Base-by-base conservation (phyloP, 306 rosid genomes). In the Sesbania bispinosa region DNA sequence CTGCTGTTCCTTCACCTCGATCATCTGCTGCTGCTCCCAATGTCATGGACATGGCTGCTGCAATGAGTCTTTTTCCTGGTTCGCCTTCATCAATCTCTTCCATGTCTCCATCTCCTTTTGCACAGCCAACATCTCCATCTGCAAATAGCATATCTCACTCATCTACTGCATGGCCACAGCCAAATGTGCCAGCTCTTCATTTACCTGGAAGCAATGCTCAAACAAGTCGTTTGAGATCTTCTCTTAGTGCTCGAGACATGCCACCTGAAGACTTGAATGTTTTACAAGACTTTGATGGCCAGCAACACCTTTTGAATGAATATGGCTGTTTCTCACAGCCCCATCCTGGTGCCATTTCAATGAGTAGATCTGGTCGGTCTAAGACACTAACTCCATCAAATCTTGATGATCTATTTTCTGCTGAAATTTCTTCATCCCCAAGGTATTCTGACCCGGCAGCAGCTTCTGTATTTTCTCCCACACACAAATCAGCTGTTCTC, bases 41-140 rank as follows among this genome's bases (percentile, higher is more conserved):
- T 83, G 96, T 88, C 58, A 92, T 92, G 98, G 98, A 92, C 81
- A 88, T 92, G 94, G 97, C 97, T 76, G 86, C 97, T 58, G 94
- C 97, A 23, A 64, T 92, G 89, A 88, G 85, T 65, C 84, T 88
- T 13, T 76, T 92, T 33, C 98, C 96, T 36, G 86, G 96, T 19
- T 92, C 96, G 0, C 96, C 96, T 3, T 87, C 97, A 51, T 81
- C 97, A n/a, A 66, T 87, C 7, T 84, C 96, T 58, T 85, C 82
- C 10, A 80, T 88, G 86, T 81, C 98, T 18, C 92, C 88, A 1
- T 88, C 98, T 1, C 95, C 92, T 8, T 92, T 92, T 80, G 70
- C 78, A 0, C 95, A 88, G 82, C 83, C 95, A 10, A 74, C 88
- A 89, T 92, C 95, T 71, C 96, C 98, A 59, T 86, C 96, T 18